Evolutionary conservation across 768 basidiomycete species (phyloP).

Genomic region (Hypsizygus marmoreus): DNA sequence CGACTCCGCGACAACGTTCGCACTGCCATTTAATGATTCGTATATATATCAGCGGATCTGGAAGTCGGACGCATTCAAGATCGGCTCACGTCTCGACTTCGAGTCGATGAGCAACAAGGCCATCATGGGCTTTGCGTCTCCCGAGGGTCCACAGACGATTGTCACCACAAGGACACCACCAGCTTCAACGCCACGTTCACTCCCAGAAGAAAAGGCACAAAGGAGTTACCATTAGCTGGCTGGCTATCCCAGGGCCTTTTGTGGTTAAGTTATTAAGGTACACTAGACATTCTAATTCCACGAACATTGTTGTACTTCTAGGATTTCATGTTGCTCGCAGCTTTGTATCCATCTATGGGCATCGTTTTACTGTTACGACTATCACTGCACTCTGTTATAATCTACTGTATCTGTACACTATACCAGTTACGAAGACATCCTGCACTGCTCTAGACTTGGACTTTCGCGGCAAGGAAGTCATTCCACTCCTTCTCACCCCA

Average conservation of each 20-base stretch:
- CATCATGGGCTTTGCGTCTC: slow-evolving; percentile 48
- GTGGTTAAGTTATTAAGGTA: slow-evolving; percentile 3
- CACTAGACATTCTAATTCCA: too few relatives aligned
- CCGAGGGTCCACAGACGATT: slow-evolving; percentile 42
- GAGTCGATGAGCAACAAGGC: slow-evolving; percentile 48
- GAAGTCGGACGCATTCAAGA: slow-evolving; percentile 63
- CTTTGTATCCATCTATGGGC: slow-evolving; percentile 1
- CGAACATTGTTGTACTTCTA: slow-evolving; percentile 3
- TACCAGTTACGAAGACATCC: not conserved
- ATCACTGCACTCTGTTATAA: too few relatives aligned
- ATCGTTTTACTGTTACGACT: too few relatives aligned
- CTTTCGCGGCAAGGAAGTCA: slow-evolving; percentile 66
- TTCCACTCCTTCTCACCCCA: slow-evolving; percentile 86
- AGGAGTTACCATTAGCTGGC: slow-evolving; percentile 13
- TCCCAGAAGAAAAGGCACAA: slow-evolving; percentile 13
- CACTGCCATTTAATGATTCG: slow-evolving; percentile 45
- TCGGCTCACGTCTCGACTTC: slow-evolving; percentile 60
- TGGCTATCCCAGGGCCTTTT: not conserved
- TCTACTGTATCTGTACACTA: not conserved
- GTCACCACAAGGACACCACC: slow-evolving; percentile 16
- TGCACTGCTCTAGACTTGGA: slow-evolving; percentile 36
- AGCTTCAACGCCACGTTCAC: not conserved
- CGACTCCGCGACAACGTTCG: slow-evolving; percentile 31
- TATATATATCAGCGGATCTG: slow-evolving; percentile 67
- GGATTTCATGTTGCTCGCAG: slow-evolving; percentile 5